Conservation (phyloP, 2,329 filamentous ascomycete species). For the Elsinoe perseae region DNA sequence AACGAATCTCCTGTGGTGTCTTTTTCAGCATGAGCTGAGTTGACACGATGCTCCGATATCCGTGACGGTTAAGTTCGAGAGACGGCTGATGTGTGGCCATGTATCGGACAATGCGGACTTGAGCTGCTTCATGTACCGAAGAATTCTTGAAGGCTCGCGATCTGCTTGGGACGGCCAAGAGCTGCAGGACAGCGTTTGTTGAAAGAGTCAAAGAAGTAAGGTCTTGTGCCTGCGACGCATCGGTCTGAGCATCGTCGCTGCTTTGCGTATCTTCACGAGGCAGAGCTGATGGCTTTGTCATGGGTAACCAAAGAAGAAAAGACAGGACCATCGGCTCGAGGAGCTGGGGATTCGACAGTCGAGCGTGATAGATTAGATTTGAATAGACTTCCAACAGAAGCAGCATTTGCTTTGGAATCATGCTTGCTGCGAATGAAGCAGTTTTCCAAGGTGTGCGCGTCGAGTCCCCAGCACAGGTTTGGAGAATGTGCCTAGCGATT, state of each 20-base stretch:
- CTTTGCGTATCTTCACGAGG: too few relatives aligned
- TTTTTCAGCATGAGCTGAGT: slow-evolving; percentile 54
- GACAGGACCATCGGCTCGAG: slow-evolving; percentile 24
- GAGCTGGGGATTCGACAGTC: slow-evolving; percentile 41
- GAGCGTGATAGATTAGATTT: slow-evolving; percentile 43
- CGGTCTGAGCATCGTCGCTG: neutral
- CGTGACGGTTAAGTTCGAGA: slow-evolving; percentile 48
- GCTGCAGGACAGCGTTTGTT: slow-evolving; percentile 43
- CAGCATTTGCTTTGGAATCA: neutral
- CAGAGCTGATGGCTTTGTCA: neutral
- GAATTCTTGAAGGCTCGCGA: slow-evolving; percentile 43
- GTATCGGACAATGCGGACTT: slow-evolving; percentile 49
- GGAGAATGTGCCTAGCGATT: neutral
- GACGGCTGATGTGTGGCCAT: slow-evolving; percentile 50
- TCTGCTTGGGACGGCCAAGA: slow-evolving; percentile 44
- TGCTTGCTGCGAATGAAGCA: neutral
- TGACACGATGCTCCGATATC: slow-evolving; percentile 49
- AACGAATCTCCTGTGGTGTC: slow-evolving; percentile 47
- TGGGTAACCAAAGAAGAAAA: slow-evolving; percentile 16
- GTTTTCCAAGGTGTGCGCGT: neutral
- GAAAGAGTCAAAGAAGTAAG: slow-evolving; percentile 20
- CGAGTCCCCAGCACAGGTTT: too few relatives aligned
- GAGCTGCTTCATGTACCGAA: slow-evolving; percentile 47
- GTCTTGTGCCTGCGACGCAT: slow-evolving; percentile 10
- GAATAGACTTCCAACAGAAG: slow-evolving; percentile 4